Conservation (phyloP, 345 rosid genomes). For the Hibiscus syriacus region DNA sequence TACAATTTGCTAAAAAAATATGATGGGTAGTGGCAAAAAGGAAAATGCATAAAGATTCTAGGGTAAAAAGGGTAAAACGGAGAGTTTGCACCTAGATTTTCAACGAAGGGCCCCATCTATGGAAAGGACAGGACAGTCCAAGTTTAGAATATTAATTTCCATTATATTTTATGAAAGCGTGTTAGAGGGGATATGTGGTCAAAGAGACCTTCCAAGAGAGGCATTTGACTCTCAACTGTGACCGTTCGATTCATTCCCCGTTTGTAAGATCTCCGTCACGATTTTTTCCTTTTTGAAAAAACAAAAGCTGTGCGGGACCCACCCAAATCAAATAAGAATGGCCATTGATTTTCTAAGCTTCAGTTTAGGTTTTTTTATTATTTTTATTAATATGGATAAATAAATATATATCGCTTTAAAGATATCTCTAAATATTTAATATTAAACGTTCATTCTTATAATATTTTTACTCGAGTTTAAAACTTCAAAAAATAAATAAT, state of each 20-base stretch:
- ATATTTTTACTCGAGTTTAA: too few species aligned
- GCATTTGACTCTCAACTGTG: slow-evolving; percentile 26
- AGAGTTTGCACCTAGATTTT: slow-evolving; percentile 27
- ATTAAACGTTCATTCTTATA: too few species aligned
- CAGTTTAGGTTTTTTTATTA: too few species aligned
- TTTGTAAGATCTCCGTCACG: slow-evolving; percentile 21
- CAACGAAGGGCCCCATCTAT: slow-evolving; percentile 54
- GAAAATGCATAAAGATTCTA: too few species aligned
- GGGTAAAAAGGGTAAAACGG: neutral
- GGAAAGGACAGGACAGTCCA: slow-evolving; percentile 70
- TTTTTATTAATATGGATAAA: too few species aligned
- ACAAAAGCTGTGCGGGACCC: slow-evolving; percentile 26
- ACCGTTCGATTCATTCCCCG: slow-evolving; percentile 24
- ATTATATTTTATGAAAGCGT: slow-evolving; percentile 6
- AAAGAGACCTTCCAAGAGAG: slow-evolving; percentile 34
- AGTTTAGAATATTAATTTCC: slow-evolving; percentile 33
- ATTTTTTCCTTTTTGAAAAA: neutral
- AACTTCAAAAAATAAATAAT: too few species aligned
- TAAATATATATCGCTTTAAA: too few species aligned
- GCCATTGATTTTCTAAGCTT: too few species aligned
- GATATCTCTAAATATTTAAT: too few species aligned
- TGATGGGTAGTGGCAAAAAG: neutral
- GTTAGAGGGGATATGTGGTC: slow-evolving; percentile 40
- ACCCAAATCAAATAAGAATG: too few species aligned
- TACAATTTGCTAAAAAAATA: too few species aligned